Evolutionary conservation across 257 asterid genomes (phyloP).

Genomic region (Rauvolfia tetraphylla): DNA sequence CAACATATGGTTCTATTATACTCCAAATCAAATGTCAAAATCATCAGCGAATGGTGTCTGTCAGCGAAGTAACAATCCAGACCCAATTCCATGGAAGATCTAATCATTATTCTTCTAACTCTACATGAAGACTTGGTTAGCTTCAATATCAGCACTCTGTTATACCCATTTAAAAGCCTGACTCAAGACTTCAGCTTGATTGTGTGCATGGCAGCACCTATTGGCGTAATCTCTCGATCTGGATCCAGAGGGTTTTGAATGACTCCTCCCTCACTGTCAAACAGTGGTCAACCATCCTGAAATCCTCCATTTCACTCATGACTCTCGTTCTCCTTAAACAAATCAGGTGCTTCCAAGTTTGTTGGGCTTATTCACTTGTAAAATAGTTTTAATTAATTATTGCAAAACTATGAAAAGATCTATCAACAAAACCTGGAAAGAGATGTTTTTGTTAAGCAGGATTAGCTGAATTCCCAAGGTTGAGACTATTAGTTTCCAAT

Average conservation of each 20-base stretch:
- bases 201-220: not conserved
- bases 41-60: too few species aligned
- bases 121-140: too few species aligned
- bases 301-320: not conserved
- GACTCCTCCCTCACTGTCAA: not conserved
- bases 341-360: not conserved
- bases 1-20: too few species aligned
- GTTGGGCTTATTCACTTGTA: not conserved
- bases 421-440: not conserved
- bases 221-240: not conserved
- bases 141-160: not conserved
- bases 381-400: too few species aligned
- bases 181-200: not conserved
- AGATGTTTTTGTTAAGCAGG: not conserved
- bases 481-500: not conserved
- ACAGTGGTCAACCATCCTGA: not conserved
- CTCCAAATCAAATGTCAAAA: too few species aligned
- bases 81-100: not conserved
- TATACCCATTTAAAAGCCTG: not conserved
- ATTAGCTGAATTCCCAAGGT: not conserved
- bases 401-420: not conserved
- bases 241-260: not conserved
- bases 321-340: not conserved
- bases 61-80: too few species aligned
- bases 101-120: too few species aligned